Evolutionary conservation across 164 flowering plant species (phyloP), one percentile per base, ranked within the genome.

Genomic region (Vitis labrusca): DNA sequence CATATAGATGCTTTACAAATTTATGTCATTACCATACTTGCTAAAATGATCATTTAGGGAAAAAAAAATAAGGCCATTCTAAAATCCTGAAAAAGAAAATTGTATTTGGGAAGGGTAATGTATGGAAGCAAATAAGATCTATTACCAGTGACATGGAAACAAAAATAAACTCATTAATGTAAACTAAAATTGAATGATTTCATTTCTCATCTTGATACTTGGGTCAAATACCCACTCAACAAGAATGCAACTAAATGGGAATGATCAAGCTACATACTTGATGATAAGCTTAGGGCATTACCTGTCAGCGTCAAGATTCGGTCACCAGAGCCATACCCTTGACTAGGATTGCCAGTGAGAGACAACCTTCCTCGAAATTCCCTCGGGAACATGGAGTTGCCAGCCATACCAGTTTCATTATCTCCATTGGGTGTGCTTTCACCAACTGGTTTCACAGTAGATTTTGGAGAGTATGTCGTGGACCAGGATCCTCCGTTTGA

Each of bases 401-500:
- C 69, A 7, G 66, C 57, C 23, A 62, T 62, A 23, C 78, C 77
- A 29, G 73, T 75, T 19, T 85, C 89, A 50, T 63, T 74, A n/a
- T 81, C 86, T 69, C 81, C 82, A 54, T 60, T 71, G 14, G 76
- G 82, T 16, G 60, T 59, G 61, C 77, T 64, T 65, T 86, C 93
- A 69, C 68, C 68, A 47, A 32, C 69, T 10, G 77, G 75, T 51
- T 64, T 78, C 5, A 11, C 62, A 50, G 59, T 65, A 23, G 93
- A 77, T 71, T 86, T 92, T 10, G 88, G 80, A 1, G 83, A 78
- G 72, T 73, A 86, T 15, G 83, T 79, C 69, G 99, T 91, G 4
- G 97, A 92, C 97, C 95, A 94, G n/a, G 99, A 92, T 66, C 91
- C 90, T 69, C 95, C 95, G 75, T 82, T 89, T 67, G 97, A 91